A percentile compares a stretch with the other conserved stretches of the same genome.
Evolutionary conservation across 306 rosid species (phyloP).

Genomic region (Vachellia pachyceras): DNA sequence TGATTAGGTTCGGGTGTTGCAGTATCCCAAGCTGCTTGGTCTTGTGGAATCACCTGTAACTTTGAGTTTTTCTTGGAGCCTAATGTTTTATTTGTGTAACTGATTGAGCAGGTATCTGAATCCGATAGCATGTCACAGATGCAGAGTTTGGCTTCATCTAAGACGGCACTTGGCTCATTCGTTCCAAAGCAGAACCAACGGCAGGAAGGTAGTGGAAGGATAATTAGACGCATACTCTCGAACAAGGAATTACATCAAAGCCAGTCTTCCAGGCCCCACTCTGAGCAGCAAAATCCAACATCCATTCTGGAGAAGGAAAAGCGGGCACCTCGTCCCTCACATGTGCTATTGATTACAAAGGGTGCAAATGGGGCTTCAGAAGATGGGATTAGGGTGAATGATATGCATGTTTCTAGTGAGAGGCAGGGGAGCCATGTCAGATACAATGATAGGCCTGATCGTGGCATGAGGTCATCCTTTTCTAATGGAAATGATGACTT

Average conservation of each 20-base stretch:
- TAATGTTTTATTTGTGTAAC: constrained; percentile 29
- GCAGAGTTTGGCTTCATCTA: constrained; percentile 51
- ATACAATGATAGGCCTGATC: constrained; percentile 65
- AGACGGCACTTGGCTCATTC: constrained; percentile 40
- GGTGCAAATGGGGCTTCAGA: constrained; percentile 60
- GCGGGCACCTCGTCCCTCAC: constrained; percentile 52
- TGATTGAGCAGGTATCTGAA: constrained; percentile 48
- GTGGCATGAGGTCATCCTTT: constrained; percentile 59
- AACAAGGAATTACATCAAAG: constrained; percentile 61
- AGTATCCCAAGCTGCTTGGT: constrained; percentile 27
- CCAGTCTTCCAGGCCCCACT: constrained; percentile 53
- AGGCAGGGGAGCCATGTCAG: constrained; percentile 58
- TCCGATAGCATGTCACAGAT: constrained; percentile 44
- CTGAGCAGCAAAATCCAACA: constrained; percentile 56
- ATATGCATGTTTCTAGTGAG: constrained; percentile 54
- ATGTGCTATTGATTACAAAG: constrained; percentile 60
- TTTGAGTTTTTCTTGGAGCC: constrained; percentile 21
- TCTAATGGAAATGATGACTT: constrained; percentile 61
- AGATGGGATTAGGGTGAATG: constrained; percentile 51
- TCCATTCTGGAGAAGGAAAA: constrained; percentile 59
- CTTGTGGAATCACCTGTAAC: constrained; percentile 5
- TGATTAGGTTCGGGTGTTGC: neutral
- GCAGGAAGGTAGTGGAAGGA: constrained; percentile 60
- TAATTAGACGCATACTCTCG: constrained; percentile 63
- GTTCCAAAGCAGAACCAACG: constrained; percentile 57